Percentiles rank a stretch among this genome's conserved stretches.
Conservation (phyloP, 2,329 filamentous ascomycete species). For the Trichophyton mentagrophytes region DNA sequence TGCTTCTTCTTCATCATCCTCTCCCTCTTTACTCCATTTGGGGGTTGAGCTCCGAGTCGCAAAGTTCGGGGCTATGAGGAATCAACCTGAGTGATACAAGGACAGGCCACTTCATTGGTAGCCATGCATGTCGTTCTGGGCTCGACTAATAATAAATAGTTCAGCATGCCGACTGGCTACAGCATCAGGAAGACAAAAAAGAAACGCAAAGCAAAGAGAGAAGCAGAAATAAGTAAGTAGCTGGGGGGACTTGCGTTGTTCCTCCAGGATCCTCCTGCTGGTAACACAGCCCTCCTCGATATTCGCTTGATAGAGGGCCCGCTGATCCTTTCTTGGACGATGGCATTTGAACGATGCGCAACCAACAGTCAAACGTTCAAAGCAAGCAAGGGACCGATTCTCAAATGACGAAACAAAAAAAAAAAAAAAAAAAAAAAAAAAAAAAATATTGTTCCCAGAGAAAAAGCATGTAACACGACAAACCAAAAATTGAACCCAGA, state of each 20-base stretch:
- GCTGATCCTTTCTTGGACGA: background rate
- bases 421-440: too few relatives aligned
- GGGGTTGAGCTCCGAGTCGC: background rate
- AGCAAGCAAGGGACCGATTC: too few relatives aligned
- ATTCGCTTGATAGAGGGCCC: background rate
- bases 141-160: background rate
- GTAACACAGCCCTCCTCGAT: background rate
- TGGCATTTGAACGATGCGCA: background rate
- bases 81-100: background rate
- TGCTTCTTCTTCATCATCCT: background rate
- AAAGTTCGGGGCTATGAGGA: background rate
- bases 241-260: background rate
- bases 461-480: background rate
- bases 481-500: background rate
- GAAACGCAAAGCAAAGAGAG: background rate
- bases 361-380: background rate
- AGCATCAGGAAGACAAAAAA: background rate
- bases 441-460: background rate
- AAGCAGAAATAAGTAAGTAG: background rate
- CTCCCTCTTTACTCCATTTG: background rate
- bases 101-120: background rate
- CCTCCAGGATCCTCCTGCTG: background rate
- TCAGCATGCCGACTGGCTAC: background rate
- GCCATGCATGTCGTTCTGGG: background rate
- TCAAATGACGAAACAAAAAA: too few relatives aligned